Conservation (phyloP, 352 stramenopile genomes). For the Globisporangium orthogonon region DNA sequence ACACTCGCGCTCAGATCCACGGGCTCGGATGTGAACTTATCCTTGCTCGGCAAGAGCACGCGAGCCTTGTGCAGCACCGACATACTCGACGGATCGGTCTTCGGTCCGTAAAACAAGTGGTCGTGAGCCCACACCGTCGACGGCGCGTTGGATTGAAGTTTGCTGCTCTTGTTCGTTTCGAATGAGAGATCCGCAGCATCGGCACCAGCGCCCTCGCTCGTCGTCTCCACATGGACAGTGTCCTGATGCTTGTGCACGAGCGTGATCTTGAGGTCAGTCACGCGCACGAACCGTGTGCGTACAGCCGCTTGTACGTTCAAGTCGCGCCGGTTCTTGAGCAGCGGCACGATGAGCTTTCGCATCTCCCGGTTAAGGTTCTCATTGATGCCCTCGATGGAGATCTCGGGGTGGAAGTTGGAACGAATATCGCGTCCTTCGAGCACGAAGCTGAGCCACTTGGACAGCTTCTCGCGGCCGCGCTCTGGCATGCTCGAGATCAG, state of each 20-base stretch:
- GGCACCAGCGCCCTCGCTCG: conserved; percentile 1
- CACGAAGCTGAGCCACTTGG: conserved; percentile 69
- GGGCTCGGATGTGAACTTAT: conserved; percentile 51
- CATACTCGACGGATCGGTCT: conserved; percentile 46
- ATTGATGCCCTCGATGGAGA: conserved; percentile 63
- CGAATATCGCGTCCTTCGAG: conserved; percentile 66
- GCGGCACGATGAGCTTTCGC: conserved; percentile 57
- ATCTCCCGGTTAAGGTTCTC: conserved; percentile 60
- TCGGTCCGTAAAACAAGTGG: conserved; percentile 63
- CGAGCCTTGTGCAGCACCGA: conserved; percentile 53
- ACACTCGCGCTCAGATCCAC: conserved; percentile 54
- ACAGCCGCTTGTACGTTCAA: conserved; percentile 60
- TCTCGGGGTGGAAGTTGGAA: conserved; percentile 60
- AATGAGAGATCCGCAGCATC: background rate
- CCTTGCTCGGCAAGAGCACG: conserved; percentile 25
- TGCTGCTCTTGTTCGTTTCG: background rate
- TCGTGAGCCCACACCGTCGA: conserved; percentile 35
- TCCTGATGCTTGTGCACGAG: conserved; percentile 55
- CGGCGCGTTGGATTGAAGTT: background rate
- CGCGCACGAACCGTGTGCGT: conserved; percentile 52
- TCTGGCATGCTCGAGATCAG: conserved; percentile 63
- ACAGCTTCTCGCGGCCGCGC: conserved; percentile 53
- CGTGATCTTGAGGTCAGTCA: conserved; percentile 63
- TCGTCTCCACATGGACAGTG: conserved; percentile 42
- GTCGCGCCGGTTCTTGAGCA: conserved; percentile 65